Percentiles rank a stretch among this genome's conserved stretches.
These are phyloP conservation scores for Eimeria tenella DNA, from an alignment of 169 alveolate genomes.

Conservation along the genomic window DNA sequence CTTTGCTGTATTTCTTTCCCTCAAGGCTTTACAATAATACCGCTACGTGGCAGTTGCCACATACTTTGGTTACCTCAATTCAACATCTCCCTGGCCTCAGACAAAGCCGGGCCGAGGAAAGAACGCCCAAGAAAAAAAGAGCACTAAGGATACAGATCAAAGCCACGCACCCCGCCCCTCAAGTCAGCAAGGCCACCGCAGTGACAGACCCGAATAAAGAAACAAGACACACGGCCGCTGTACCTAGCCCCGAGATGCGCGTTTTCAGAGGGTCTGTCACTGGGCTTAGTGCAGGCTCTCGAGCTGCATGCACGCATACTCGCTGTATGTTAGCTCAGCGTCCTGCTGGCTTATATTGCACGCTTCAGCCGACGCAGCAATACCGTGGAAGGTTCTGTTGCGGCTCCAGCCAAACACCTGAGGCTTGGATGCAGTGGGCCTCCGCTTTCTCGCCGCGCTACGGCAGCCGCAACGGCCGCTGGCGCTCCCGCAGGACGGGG, in stretches of 20 bases:
- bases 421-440: slow-evolving; percentile 29
- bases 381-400: not conserved
- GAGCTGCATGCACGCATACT: slow-evolving; percentile 34
- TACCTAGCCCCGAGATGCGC: too few relatives aligned
- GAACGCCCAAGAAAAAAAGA: too few relatives aligned
- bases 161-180: too few relatives aligned
- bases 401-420: slow-evolving; percentile 49
- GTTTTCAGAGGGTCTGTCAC: too few relatives aligned
- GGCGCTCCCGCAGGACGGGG: slow-evolving; percentile 11
- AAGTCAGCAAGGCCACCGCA: too few relatives aligned
- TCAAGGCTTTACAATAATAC: not conserved
- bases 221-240: too few relatives aligned
- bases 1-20: not conserved
- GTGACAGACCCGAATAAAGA: too few relatives aligned
- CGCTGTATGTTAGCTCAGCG: slow-evolving; percentile 18
- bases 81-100: too few relatives aligned
- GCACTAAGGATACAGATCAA: too few relatives aligned
- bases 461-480: slow-evolving; percentile 16
- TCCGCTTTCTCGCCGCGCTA: not conserved
- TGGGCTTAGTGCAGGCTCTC: slow-evolving; percentile 21
- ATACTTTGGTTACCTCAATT: too few relatives aligned
- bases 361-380: slow-evolving; percentile 43
- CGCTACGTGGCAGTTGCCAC: too few relatives aligned
- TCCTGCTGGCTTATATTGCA: slow-evolving; percentile 6
- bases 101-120: too few relatives aligned